Evolutionary conservation across 163 green algal genomes (phyloP), one percentile per base, ranked within the genome.

Genomic region (Scenedesmus sp.): DNA sequence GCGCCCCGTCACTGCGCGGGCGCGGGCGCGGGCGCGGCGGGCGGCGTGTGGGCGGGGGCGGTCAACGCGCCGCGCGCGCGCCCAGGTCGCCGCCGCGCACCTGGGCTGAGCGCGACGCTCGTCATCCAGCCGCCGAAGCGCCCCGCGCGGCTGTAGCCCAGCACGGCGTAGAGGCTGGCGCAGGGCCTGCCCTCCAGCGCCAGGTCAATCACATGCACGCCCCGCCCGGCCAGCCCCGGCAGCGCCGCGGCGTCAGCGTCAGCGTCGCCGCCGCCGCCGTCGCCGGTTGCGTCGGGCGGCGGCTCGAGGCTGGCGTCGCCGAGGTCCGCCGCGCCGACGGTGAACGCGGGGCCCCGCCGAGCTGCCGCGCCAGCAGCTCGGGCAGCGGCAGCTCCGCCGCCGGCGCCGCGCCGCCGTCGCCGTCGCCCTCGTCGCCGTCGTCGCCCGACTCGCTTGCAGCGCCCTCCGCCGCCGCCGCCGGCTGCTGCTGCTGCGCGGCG

Each of bases 111-210:
- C 18, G 58, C 75, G 3, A 77, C 64, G 18, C 44, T 77, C 13
- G 75, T 83, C 48, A 83, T 56, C 75, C 75, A 83, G 54, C 75
- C 75, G 34, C 75, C 75, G 54, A 57, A 83, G 18, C 75, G 50
- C 31, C 18, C 9, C 28, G 63, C 71, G 24, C 75, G 67, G 36
- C 63, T 77, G 54, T 83, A 69, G 15, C 64, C 56, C 42, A 74
- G 26, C 6, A 81, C 74, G 33, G 34, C 15, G n/a, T 53, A 58
- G n/a, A 65, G 50, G 1, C 31, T 75, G 48, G 57, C 65, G 22
- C 74, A 75, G 9, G 62, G 62, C 34, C 67, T 74, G 28, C 74
- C 74, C 15, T 81, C 60, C 10, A 81, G 48, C 3, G 62, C 48
- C 36, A 74, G 45, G 31, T 65, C 36, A 7, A 81, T 24, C 7